Conservation (phyloP, 2,329 filamentous ascomycete genomes). For the Cladophialophora chaetospira region DNA sequence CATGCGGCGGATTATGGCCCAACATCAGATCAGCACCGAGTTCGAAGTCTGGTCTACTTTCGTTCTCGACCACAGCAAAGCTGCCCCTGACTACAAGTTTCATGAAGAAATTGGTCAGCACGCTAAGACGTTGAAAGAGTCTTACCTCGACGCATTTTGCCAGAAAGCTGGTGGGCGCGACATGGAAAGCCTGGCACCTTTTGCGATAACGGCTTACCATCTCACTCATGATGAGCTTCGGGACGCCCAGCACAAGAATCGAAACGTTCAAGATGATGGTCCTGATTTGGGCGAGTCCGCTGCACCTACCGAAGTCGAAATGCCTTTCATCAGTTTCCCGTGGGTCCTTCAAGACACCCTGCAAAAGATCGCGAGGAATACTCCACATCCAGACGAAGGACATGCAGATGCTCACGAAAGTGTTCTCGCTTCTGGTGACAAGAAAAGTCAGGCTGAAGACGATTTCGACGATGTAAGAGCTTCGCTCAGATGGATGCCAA, state of each 20-base stretch:
- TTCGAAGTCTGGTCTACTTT: slow-evolving; percentile 93
- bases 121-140: slow-evolving; percentile 64
- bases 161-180: slow-evolving; percentile 64
- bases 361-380: slow-evolving; percentile 61
- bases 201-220: slow-evolving; percentile 85
- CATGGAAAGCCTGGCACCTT: slow-evolving; percentile 63
- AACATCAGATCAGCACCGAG: slow-evolving; percentile 80
- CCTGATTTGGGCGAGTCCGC: background rate
- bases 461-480: background rate
- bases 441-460: background rate
- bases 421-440: background rate
- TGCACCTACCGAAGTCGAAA: slow-evolving; percentile 39
- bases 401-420: background rate
- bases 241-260: slow-evolving; percentile 19
- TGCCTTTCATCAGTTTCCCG: slow-evolving; percentile 89
- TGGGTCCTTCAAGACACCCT: slow-evolving; percentile 82
- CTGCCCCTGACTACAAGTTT: slow-evolving; percentile 79
- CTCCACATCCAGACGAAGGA: slow-evolving; percentile 6
- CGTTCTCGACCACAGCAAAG: slow-evolving; percentile 70
- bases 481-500: background rate
- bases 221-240: slow-evolving; percentile 58
- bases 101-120: slow-evolving; percentile 79
- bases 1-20: slow-evolving; percentile 78
- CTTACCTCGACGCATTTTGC: slow-evolving; percentile 68
- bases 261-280: background rate